Evolutionary conservation across 192 early-diverging fungal genomes (phyloP).

Genomic region (Rhizophlyctis rosea): DNA sequence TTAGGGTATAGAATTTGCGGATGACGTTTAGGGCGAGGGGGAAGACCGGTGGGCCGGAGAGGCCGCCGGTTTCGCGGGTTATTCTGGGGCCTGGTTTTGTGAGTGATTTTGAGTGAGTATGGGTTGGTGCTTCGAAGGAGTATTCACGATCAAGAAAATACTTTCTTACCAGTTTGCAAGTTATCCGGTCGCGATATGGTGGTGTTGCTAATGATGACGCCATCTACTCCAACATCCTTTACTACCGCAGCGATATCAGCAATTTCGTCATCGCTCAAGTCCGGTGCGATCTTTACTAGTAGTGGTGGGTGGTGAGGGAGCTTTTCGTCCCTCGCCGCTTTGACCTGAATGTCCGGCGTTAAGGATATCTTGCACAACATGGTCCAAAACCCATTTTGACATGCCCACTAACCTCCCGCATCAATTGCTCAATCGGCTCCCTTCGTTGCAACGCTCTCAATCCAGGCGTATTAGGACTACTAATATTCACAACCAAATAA

Average conservation of each 20-base stretch:
- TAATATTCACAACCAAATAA: constrained; percentile 87
- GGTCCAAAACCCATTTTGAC: background rate
- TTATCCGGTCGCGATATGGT: constrained; percentile 68
- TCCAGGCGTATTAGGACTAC: constrained; percentile 85
- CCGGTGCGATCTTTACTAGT: constrained; percentile 89
- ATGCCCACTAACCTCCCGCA: constrained; percentile 58
- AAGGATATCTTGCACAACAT: constrained; percentile 21
- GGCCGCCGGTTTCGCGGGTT: constrained; percentile 68
- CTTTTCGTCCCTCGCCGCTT: constrained; percentile 14
- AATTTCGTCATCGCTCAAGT: constrained; percentile 70
- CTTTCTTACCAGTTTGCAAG: constrained; percentile 51
- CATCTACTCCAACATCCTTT: constrained; percentile 69
- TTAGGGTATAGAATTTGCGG: constrained; percentile 68
- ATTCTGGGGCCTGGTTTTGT: constrained; percentile 25
- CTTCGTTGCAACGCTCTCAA: constrained; percentile 68
- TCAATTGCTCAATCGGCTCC: constrained; percentile 66
- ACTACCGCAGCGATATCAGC: constrained; percentile 77
- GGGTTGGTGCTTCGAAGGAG: constrained; percentile 4
- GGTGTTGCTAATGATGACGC: constrained; percentile 87
- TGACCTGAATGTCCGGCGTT: constrained; percentile 7
- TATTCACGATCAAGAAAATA: background rate
- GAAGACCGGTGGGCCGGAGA: constrained; percentile 76
- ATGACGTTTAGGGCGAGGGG: constrained; percentile 63
- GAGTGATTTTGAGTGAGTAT: constrained; percentile 6
- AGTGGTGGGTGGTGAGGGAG: constrained; percentile 61